Base-by-base conservation (phyloP, 2,329 filamentous ascomycete genomes). In the Plectosphaerella sp. region DNA sequence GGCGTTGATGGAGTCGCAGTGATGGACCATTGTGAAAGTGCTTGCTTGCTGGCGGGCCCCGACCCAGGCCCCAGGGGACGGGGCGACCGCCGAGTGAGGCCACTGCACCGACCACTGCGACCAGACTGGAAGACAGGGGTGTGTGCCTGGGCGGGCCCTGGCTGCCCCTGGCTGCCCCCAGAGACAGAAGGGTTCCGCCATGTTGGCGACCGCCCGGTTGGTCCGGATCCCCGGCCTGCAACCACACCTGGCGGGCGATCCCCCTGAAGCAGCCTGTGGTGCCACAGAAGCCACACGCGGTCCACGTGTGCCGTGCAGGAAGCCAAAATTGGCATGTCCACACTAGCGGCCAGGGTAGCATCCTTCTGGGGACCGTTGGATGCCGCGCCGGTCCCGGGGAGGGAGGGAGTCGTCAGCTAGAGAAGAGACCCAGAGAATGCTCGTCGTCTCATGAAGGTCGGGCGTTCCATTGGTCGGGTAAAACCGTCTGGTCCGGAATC, bases 261-360 rank as follows among this genome's bases (percentile, higher is more conserved):
- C 28, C 45, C 45, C 35, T 25, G 33, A 15, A 43, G 33, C 14
- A n/a, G n/a, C 24, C 47, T 48, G 36, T 20, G 20, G 47, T 24
- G 47, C 47, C 47, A 48, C 47, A 48, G 47, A 18, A 47, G 47
- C 47, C 47, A 48, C 47, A 48, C n/a, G 47, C 47, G 14, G 18
- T 39, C 47, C 47, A 48, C 47, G 47, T 48, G 47, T 39, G 47
- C 47, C 37, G 36, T 48, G 47, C 45, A 47, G 45, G 25, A 35
- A 18, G 41, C 47, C 35, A 48, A 24, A 48, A 48, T 48, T 48
- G 47, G 47, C 47, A 12, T 20, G 41, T 20, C 18, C 10, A 43
- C 41, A 20, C 41, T 43, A 43, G 16, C 11, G 28, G 28, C 41
- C 41, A 43, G 41, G 41, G 41, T 33, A 12, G 28, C 28, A 33